Percentiles rank a stretch among this genome's conserved stretches.
Evolutionary conservation across 192 early-diverging fungal genomes (phyloP).

Genomic region (Backusella liffmaniae): DNA sequence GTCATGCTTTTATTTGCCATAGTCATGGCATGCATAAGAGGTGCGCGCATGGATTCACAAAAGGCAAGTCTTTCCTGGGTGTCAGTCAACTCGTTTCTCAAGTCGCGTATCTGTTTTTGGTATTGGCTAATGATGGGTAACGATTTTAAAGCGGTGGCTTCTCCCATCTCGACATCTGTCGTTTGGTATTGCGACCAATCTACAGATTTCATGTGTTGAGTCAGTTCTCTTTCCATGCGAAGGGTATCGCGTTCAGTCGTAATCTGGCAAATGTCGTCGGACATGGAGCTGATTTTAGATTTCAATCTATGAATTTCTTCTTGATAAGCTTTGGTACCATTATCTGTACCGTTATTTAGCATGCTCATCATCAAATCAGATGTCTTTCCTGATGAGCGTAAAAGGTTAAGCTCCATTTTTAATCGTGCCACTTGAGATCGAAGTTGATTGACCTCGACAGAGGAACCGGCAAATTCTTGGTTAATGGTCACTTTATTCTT

Average conservation of each 20-base stretch:
- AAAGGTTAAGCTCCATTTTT: conserved; percentile 41
- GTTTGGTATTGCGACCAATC: conserved; percentile 5
- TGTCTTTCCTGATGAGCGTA: not conserved
- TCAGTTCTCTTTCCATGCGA: conserved; percentile 41
- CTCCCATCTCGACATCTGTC: not conserved
- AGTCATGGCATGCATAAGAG: conserved; percentile 18
- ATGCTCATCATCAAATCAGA: conserved; percentile 1
- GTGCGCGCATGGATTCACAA: conserved; percentile 13
- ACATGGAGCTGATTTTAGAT: conserved; percentile 36
- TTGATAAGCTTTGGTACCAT: not conserved
- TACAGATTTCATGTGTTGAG: not conserved
- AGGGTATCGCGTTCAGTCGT: conserved; percentile 51
- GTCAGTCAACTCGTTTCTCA: conserved; percentile 29
- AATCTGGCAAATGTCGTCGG: conserved; percentile 40
- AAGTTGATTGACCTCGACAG: conserved; percentile 49
- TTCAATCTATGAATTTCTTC: conserved; percentile 45
- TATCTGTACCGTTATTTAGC: not conserved
- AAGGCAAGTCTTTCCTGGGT: conserved; percentile 34
- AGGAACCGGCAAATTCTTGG: conserved; percentile 45
- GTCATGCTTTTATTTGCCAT: not conserved
- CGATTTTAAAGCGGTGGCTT: not conserved
- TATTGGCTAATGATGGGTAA: conserved; percentile 25
- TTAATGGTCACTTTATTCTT: conserved; percentile 72
- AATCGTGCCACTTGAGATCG: conserved; percentile 49
- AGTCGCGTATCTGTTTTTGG: conserved; percentile 25